Conservation (phyloP, 2,329 filamentous ascomycete species). For the Didymella keratinophila region DNA sequence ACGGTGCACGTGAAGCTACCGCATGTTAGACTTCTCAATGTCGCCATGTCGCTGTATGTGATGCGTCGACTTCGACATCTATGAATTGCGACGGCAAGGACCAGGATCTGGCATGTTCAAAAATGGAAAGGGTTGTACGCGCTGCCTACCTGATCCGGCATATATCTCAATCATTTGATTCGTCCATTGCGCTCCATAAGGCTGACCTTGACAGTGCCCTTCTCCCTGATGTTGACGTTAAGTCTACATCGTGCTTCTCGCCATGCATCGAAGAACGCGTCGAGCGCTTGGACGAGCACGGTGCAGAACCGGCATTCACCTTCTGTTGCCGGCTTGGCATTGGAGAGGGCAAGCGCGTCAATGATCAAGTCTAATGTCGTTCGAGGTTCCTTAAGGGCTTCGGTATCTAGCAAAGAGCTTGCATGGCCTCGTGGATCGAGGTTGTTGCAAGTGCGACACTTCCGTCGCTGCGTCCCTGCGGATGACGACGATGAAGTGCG, state of each 20-base stretch:
- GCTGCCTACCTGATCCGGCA: constrained; percentile 37
- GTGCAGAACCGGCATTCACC: constrained; percentile 42
- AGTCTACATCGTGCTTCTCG: constrained; percentile 31
- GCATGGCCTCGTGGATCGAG: constrained; percentile 40
- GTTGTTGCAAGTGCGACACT: constrained; percentile 42
- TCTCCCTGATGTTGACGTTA: constrained; percentile 38
- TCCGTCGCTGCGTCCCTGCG: constrained; percentile 27
- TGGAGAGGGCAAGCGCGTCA: constrained; percentile 36
- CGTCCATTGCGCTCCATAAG: constrained; percentile 36
- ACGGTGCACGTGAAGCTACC: constrained; percentile 39
- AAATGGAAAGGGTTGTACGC: neutral
- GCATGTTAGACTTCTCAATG: constrained; percentile 16
- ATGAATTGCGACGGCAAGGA: neutral
- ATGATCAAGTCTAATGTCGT: constrained; percentile 36
- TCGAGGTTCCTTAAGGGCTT: constrained; percentile 27
- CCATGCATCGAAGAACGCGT: constrained; percentile 41
- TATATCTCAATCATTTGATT: constrained; percentile 40
- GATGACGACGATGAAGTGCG: constrained; percentile 20
- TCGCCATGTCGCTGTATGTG: neutral
- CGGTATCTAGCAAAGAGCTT: constrained; percentile 32
- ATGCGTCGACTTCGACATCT: neutral
- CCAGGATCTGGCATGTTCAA: neutral
- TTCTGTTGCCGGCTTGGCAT: constrained; percentile 23
- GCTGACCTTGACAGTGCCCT: constrained; percentile 36
- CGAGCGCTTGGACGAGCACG: constrained; percentile 38